Evolutionary conservation across 768 basidiomycete genomes (phyloP), one percentile per base, ranked within the genome.

Genomic region (Tephrocybe sp.): DNA sequence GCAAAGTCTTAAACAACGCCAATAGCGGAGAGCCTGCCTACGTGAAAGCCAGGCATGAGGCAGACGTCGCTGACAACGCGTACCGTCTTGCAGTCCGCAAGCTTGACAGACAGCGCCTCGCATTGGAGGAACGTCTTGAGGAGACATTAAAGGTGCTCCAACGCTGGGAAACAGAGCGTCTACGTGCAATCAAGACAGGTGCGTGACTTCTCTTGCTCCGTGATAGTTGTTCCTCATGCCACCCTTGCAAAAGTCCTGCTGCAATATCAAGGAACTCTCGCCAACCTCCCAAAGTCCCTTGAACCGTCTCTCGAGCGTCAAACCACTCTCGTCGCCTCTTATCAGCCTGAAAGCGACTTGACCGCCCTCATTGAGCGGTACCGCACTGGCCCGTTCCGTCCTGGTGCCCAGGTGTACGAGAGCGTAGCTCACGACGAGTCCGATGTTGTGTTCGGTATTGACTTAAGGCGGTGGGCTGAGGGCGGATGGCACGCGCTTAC

Each of bases 371-470:
- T 97, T 54, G 94, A 97, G 66, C 86, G 90, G 10, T 92, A 93
- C 65, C 83, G 95, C 48, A 96, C 93, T 1, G 95, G 95, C 0
- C 89, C 94, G 0, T 98, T 97, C 84, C 78, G 88, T 34, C 95
- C 95, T 0, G 75, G 73, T 32, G 81, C 95, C 0, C 91, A 92
- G 48, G 73, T 94, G 9, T 98, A 93, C 68, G 92, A 96, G 63
- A 87, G 86, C 3, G 79, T 93, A 26, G 74, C 87, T 8, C 91
- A 91, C 57, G 86, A 89, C 40, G 88, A 89, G 59, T 80, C 83
- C 0, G 93, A 95, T 62, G 88, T 91, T 24, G 82, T 91, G 9
- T 97, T 96, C 65, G 94, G 94, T 10, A 88, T 95, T 52, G 94
- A 97, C 69, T 71, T 97, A 46, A 80, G 93, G 53, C 88, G 84